These are phyloP conservation scores for Orychophragmus violaceus DNA, from an alignment of 345 rosid species.

Conservation along the genomic window DNA sequence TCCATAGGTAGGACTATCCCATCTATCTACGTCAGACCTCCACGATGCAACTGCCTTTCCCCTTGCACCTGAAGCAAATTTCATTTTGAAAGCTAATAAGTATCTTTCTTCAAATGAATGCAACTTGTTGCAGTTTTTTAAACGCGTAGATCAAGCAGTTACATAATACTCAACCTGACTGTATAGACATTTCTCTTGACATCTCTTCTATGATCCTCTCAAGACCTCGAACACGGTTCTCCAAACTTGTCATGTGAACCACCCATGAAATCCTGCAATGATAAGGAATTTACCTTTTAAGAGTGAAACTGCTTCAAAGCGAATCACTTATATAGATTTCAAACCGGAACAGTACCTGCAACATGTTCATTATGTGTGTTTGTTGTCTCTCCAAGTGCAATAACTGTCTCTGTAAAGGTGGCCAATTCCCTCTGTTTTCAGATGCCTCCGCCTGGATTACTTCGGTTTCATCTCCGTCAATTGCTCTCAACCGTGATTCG, in stretches of 20 bases:
- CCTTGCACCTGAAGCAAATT: conserved; percentile 40
- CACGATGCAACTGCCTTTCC: conserved; percentile 54
- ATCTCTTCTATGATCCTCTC: conserved; percentile 91
- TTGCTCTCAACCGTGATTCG: no score
- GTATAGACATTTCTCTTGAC: conserved; percentile 75
- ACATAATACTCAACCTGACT: conserved; percentile 60
- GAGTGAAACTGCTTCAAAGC: conserved; percentile 5
- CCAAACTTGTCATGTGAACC: conserved; percentile 86
- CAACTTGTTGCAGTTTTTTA: conserved; percentile 28
- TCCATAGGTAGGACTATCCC: conserved; percentile 64
- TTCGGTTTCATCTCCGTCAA: conserved; percentile 49
- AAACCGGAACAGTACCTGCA: conserved; percentile 53
- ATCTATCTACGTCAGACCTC: conserved; percentile 67
- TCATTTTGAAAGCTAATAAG: conserved; percentile 37
- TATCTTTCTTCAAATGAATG: conserved; percentile 44
- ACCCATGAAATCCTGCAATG: conserved; percentile 89
- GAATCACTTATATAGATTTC: conserved; percentile 2
- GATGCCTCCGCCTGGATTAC: conserved; percentile 45
- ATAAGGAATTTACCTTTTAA: conserved; percentile 11
- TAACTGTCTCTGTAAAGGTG: conserved; percentile 90
- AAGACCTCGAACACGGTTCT: conserved; percentile 86
- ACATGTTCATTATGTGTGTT: conserved; percentile 79
- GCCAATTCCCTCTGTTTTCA: conserved; percentile 61
- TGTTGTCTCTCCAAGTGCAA: conserved; percentile 89
- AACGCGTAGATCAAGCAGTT: conserved; percentile 42